Evolutionary conservation across 495 filamentous ascomycete genomes (phyloP), one percentile per base, ranked within the genome.

Genomic region (Recurvomyces mirabilis): DNA sequence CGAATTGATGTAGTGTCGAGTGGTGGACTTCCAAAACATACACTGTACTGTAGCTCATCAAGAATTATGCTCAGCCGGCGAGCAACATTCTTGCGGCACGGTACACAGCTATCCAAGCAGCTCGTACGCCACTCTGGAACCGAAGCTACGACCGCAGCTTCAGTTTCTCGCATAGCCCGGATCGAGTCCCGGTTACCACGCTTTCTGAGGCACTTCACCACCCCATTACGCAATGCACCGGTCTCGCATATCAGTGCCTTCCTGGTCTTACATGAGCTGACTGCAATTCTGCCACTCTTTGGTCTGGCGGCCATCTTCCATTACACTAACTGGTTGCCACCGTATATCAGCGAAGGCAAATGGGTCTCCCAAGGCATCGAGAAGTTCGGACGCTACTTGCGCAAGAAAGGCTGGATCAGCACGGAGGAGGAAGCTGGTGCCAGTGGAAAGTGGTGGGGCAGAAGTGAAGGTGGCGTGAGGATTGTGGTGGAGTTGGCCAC

Each of bases 221-320:
- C 63, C 25, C 75, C 76, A 14, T 70, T 98, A 9, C 70, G 78
- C 44, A 66, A 69, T 36, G 87, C 87, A 9, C 89, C 91, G 0
- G 51, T 86, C 18, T 82, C 84, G 2, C 86, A 94, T 64, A 68
- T 94, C 29, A 77, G 78, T 5, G 75, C 91, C 2, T 98, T 98
- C 60, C 65, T 98, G 9, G 65, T 94, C 30, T 73, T 98, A 0
- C 91, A 98, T 68, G 91, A 98, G 60, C 46, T 93, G 24, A 95
- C 91, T 0, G 91, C 91, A 14, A 61, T 95, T 12, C 49, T 87
- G 3, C 88, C 91, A 0, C 61, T 96, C 0, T 59, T 88, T 21
- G 82, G 77, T 0, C 70, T 98, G 0, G 75, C 80, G 10, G 81
- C 70, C 5, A 48, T 73, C 1, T 94, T 98, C 58, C 84, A 95